Percentiles rank a stretch among this genome's conserved stretches.
These are phyloP conservation scores for Boletellus sp. DNA, from an alignment of 768 basidiomycete genomes.

Conservation along the genomic window DNA sequence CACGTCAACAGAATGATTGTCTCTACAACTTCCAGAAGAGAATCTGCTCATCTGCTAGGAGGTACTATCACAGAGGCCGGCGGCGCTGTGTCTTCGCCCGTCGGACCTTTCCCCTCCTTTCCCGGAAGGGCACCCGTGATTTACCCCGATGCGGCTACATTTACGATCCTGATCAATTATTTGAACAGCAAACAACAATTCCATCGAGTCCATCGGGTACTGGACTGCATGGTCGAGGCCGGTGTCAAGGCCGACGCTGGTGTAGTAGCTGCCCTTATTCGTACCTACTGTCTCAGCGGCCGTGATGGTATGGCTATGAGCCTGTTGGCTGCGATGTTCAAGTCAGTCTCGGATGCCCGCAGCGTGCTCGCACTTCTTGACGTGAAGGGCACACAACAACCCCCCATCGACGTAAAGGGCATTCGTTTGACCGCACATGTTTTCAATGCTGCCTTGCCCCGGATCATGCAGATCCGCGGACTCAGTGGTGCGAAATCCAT, in stretches of 20 bases:
- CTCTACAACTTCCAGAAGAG: constrained; percentile 22
- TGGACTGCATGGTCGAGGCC: constrained; percentile 43
- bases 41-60: constrained; percentile 15
- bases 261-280: constrained; percentile 52
- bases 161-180: constrained; percentile 59
- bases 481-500: constrained; percentile 44
- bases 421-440: constrained; percentile 40
- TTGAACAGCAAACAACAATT: constrained; percentile 44
- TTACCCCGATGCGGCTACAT: constrained; percentile 56
- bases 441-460: constrained; percentile 60
- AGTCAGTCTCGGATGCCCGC: constrained; percentile 23
- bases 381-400: constrained; percentile 14
- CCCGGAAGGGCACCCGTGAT: constrained; percentile 14
- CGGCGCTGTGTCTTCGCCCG: constrained; percentile 21
- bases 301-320: constrained; percentile 48
- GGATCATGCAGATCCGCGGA: constrained; percentile 47
- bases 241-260: constrained; percentile 45
- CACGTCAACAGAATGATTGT: constrained; percentile 55
- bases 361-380: constrained; percentile 19
- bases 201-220: constrained; percentile 42
- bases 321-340: constrained; percentile 48
- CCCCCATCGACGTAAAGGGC: constrained; percentile 28
- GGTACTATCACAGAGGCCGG: constrained; percentile 30
- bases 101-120: background rate
- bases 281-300: constrained; percentile 48